A percentile compares a stretch with the other conserved stretches of the same genome.
These are phyloP conservation scores for Kondoa subrosea DNA, from an alignment of 768 basidiomycete species.

Conservation along the genomic window DNA sequence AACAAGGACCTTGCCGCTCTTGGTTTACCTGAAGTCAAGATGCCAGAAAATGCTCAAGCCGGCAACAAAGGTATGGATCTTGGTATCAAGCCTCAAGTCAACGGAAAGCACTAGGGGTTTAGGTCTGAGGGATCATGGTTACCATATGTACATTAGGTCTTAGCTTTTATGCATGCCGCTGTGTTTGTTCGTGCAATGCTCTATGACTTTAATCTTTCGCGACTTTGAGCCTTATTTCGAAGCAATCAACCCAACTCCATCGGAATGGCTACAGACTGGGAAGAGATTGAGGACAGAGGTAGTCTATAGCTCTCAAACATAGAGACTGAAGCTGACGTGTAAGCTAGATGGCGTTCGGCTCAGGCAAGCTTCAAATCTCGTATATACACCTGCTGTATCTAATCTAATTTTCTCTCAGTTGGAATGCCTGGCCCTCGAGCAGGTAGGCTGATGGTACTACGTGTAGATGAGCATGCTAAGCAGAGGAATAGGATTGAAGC, in stretches of 20 bases:
- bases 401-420: not conserved
- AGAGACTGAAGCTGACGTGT: not conserved
- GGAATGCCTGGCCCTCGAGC: conserved; percentile 5
- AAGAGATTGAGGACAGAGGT: conserved; percentile 3
- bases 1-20: conserved; percentile 39
- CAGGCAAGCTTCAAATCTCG: not conserved
- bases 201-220: too few relatives aligned
- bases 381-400: not conserved
- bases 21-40: conserved; percentile 25
- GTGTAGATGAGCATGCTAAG: not conserved
- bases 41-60: not conserved
- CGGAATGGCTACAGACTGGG: not conserved
- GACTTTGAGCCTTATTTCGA: not conserved
- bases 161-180: too few relatives aligned
- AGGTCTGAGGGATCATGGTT: too few relatives aligned
- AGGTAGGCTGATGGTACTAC: not conserved
- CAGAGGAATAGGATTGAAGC: conserved; percentile 66
- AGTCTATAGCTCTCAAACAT: not conserved
- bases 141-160: too few relatives aligned
- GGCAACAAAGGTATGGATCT: not conserved
- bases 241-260: not conserved
- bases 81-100: not conserved
- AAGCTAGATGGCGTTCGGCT: not conserved
- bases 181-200: too few relatives aligned
- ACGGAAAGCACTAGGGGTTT: too few relatives aligned